Conservation (phyloP, 208 protist species). For the Crithidia fasciculata region DNA sequence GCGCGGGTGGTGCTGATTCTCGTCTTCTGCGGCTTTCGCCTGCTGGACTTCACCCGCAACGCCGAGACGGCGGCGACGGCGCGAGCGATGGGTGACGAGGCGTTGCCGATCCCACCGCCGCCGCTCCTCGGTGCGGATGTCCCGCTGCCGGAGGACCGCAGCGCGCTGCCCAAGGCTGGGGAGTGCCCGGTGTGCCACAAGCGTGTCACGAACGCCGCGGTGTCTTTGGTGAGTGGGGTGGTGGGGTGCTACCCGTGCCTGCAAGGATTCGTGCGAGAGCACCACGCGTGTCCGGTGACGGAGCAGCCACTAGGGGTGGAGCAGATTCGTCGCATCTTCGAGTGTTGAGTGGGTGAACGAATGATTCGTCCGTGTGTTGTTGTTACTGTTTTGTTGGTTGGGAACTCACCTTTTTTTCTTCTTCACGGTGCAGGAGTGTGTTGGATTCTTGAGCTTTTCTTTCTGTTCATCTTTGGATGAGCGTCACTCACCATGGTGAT, state of each 20-base stretch:
- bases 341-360: constrained; percentile 38
- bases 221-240: constrained; percentile 66
- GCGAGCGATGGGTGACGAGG: constrained; percentile 29
- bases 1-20: constrained; percentile 66
- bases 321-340: constrained; percentile 80
- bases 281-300: constrained; percentile 70
- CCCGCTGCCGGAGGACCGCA: constrained; percentile 23
- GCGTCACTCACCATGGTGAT: no score
- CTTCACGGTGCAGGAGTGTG: not conserved
- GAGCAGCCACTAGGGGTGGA: constrained; percentile 44
- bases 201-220: constrained; percentile 68
- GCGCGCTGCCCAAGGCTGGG: constrained; percentile 42
- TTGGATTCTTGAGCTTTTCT: not conserved
- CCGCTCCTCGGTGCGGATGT: constrained; percentile 71
- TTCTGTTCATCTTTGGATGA: no score
- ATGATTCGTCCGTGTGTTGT: no score
- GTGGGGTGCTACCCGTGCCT: constrained; percentile 89
- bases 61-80: constrained; percentile 23
- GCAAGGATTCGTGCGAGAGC: constrained; percentile 46
- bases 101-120: constrained; percentile 67
- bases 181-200: constrained; percentile 71
- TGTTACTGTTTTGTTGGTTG: constrained; percentile 19
- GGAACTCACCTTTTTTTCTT: not conserved
- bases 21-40: constrained; percentile 67
- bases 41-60: constrained; percentile 61